phyloP scores from a whole-genome alignment of 1,284 basidiomycete genomes.

The Trichosporon inkin region DNA sequence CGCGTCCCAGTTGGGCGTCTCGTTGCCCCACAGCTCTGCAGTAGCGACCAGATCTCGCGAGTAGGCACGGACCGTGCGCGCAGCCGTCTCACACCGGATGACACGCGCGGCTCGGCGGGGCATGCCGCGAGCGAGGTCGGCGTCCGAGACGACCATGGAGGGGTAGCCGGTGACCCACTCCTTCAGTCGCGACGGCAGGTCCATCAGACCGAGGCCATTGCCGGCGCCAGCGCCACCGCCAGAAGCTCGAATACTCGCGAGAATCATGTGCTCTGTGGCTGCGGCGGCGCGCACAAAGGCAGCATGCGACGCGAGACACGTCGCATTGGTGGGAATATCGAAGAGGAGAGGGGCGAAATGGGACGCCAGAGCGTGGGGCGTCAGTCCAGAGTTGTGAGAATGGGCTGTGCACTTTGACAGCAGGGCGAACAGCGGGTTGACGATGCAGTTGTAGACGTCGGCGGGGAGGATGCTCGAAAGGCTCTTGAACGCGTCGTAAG shows the following conservation, averaged over 20 bases:
- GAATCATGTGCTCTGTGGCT: slow-evolving; percentile 80
- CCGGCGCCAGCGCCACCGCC: slow-evolving; percentile 56
- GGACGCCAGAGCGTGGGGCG: slow-evolving; percentile 75
- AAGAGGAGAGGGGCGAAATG: slow-evolving; percentile 83
- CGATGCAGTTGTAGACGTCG: slow-evolving; percentile 57
- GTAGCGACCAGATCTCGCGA: slow-evolving; percentile 70
- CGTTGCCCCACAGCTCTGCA: slow-evolving; percentile 64
- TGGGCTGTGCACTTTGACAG: slow-evolving; percentile 74
- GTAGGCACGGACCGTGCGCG: slow-evolving; percentile 75
- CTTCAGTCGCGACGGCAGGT: slow-evolving; percentile 70
- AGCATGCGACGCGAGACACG: slow-evolving; percentile 72
- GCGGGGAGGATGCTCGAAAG: slow-evolving; percentile 53
- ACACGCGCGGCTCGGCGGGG: slow-evolving; percentile 69
- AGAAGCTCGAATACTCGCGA: slow-evolving; percentile 77
- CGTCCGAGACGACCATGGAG: slow-evolving; percentile 56
- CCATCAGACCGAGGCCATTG: slow-evolving; percentile 57
- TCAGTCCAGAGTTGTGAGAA: slow-evolving; percentile 72
- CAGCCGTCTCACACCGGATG: slow-evolving; percentile 65
- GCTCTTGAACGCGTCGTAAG: slow-evolving; percentile 62
- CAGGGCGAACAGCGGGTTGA: slow-evolving; percentile 66
- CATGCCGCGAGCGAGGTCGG: slow-evolving; percentile 47
- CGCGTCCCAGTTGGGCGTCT: slow-evolving; percentile 34
- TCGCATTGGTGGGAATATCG: slow-evolving; percentile 53
- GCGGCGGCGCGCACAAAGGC: slow-evolving; percentile 74
- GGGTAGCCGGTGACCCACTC: slow-evolving; percentile 85